Base-by-base conservation (phyloP, 345 rosid genomes). In the Pugionium dolabratum region DNA sequence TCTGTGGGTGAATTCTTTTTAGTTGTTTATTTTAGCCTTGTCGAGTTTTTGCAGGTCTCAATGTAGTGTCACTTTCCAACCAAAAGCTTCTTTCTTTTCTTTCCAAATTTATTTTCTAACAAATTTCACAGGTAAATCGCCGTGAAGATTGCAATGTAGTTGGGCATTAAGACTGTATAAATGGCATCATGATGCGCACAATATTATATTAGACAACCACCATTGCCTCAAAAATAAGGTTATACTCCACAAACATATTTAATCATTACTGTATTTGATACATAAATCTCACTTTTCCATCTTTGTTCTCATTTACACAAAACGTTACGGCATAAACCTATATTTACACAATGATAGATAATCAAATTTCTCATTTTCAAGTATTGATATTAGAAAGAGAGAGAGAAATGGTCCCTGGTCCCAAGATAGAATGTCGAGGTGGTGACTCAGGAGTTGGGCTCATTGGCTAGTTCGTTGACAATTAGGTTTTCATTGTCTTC, bases 11-110 rank as follows among this genome's bases (percentile, higher is more conserved):
- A 62, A 33, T 68, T 62, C 65, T 68, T 74, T 74, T 47, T 27
- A 54, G 27, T 74, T 61, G 54, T 74, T 74, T 74, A 74, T 27
- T 47, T 62, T 7, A 34, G 45, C 67, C 78, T 66, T 74, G 65
- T 74, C 69, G 73, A 67, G 59, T 74, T 67, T 67, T 67, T 62
- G 64, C 43, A 61, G 54, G 69, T 74, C 76, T 73, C 67, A 59
- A 11, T 49, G 78, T 67, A 55, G 34, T 74, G 78, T 74, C 78
- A 74, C 73, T 74, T 68, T 74, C 78, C 78, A 74, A 69, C 55
- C 18, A 74, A 68, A 74, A 74, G 78, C 55, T 48, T 65, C 45
- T 30, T 70, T 61, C 28, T 3, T 52, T 26, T 31, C 3, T 32
- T 11, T n/a, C 6, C 42, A 3, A 40, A 7, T 40, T 40, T 8